Evolutionary conservation across 768 basidiomycete species (phyloP).

Genomic region (Mycena indigotica): DNA sequence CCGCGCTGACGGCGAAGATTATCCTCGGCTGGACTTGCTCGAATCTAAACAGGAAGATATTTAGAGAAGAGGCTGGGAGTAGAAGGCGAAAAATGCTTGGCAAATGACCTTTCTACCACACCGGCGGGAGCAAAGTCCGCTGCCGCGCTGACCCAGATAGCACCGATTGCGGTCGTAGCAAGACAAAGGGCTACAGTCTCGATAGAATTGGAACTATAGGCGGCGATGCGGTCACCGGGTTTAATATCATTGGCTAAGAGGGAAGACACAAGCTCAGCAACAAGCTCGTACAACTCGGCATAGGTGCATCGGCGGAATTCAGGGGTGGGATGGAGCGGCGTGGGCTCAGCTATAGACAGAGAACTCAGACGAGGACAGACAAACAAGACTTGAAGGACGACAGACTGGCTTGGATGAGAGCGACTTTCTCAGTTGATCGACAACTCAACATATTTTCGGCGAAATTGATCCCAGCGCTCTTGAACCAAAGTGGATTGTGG

Average conservation of each 20-base stretch:
- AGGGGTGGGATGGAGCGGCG: slow-evolving; percentile 47
- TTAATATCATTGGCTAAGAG: slow-evolving; percentile 53
- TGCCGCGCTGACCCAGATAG: slow-evolving; percentile 83
- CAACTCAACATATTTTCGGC: slow-evolving; percentile 77
- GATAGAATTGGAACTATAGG: slow-evolving; percentile 79
- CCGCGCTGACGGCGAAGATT: slow-evolving; percentile 72
- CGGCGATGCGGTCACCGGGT: slow-evolving; percentile 72
- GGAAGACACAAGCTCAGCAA: slow-evolving; percentile 59
- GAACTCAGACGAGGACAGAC: slow-evolving; percentile 21
- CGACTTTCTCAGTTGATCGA: slow-evolving; percentile 58
- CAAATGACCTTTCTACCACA: slow-evolving; percentile 66
- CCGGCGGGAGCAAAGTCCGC: slow-evolving; percentile 83
- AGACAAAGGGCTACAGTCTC: slow-evolving; percentile 71
- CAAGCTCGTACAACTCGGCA: slow-evolving; percentile 56
- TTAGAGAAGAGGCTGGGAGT: too few relatives aligned
- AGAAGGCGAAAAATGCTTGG: too few relatives aligned
- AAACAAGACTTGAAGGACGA: slow-evolving; percentile 27
- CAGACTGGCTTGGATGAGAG: slow-evolving; percentile 72
- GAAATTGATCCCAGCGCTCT: slow-evolving; percentile 69
- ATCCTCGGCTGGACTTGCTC: slow-evolving; percentile 78
- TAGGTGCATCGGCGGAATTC: slow-evolving; percentile 53
- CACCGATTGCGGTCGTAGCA: slow-evolving; percentile 70
- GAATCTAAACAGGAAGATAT: slow-evolving; percentile 44
- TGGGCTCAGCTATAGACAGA: slow-evolving; percentile 58
- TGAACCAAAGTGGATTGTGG: slow-evolving; percentile 73